A percentile compares a stretch with the other conserved stretches of the same genome.
phyloP scores from a whole-genome alignment of 768 basidiomycete species.

The Grammothele lineata region DNA sequence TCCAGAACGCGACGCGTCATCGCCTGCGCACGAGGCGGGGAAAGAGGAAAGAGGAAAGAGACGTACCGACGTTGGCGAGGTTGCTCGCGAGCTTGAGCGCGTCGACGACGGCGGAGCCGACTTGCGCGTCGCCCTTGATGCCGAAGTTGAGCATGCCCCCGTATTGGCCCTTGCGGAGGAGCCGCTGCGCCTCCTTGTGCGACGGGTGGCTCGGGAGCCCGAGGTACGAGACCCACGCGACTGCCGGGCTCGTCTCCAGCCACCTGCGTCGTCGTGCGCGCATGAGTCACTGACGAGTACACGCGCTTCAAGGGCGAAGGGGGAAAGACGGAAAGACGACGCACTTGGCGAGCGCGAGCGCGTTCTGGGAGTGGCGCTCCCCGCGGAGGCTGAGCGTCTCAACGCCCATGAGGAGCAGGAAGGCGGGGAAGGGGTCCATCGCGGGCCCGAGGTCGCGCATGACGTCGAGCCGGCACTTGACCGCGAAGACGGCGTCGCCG shows the following conservation, averaged over 20 bases:
- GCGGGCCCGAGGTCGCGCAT: slow-evolving; percentile 65
- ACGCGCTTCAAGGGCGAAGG: neutral
- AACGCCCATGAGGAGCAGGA: slow-evolving; percentile 70
- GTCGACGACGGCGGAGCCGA: slow-evolving; percentile 64
- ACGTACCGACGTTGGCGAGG: slow-evolving; percentile 69
- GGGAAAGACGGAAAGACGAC: slow-evolving; percentile 3
- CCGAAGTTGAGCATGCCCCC: slow-evolving; percentile 85
- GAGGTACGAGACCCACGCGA: slow-evolving; percentile 78
- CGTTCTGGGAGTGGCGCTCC: slow-evolving; percentile 69
- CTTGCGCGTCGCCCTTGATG: slow-evolving; percentile 47
- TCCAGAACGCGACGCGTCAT: too few relatives aligned
- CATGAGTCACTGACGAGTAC: too few relatives aligned
- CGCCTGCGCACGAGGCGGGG: too few relatives aligned
- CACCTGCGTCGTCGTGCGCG: too few relatives aligned
- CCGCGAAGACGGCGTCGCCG: slow-evolving; percentile 57
- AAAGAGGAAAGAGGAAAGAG: neutral
- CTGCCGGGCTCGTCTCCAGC: slow-evolving; percentile 59
- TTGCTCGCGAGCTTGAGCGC: slow-evolving; percentile 68
- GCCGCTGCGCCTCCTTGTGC: slow-evolving; percentile 52
- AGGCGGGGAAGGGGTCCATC: slow-evolving; percentile 73
- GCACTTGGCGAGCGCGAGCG: slow-evolving; percentile 59
- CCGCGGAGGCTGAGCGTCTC: slow-evolving; percentile 76
- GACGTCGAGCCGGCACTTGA: slow-evolving; percentile 60
- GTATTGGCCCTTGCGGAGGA: slow-evolving; percentile 50
- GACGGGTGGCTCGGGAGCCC: slow-evolving; percentile 63